Evolutionary conservation across 164 flowering plant species (phyloP), one percentile per base, ranked within the genome.

Genomic region (Aristolochia californica): DNA sequence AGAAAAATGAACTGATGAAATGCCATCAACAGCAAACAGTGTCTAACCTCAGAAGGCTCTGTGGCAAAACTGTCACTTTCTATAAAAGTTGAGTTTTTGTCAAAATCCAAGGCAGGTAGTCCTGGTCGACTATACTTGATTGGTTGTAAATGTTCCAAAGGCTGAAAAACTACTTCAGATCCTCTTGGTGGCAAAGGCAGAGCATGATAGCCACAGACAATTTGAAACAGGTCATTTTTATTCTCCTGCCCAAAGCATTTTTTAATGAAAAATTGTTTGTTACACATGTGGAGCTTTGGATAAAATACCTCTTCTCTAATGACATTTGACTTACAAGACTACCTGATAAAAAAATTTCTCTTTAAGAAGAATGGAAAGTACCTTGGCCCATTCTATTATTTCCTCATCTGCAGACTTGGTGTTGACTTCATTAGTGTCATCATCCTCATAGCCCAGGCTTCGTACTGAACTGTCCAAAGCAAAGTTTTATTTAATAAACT

Each of bases 121-220:
- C 82, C 63, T 62, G 79, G 82, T 34, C 97, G 78, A 44, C 49
- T 59, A 58, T 87, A 93, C 58, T 78, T 77, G 61, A 85, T 73
- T 45, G 91, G 78, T 67, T 93, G 98, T 59, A 93, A 73, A 75
- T 88, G 97, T 49, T 87, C 91, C 43, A 88, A 81, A 18, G 97
- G 97, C 61, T 73, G 84, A 62, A 85, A 93, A 51, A 73, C 60
- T 48, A 83, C 62, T 59, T 80, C 78, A 68, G 77, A 68, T 65
- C 95, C 98, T 24, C 77, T 73, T 66, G 70, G 26, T 40, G 97
- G 91, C 63, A 93, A 61, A 43, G 78, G 74, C 54, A 76, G 67
- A 58, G 83, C 66, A 68, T 85, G 88, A 74, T 87, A 93, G 56
- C 80, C 70, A 72, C 95, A 87, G 59, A 93, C 75, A 68, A 93